Conservation (phyloP, 2,329 filamentous ascomycete species). For the Teratosphaeria epicoccoides region DNA sequence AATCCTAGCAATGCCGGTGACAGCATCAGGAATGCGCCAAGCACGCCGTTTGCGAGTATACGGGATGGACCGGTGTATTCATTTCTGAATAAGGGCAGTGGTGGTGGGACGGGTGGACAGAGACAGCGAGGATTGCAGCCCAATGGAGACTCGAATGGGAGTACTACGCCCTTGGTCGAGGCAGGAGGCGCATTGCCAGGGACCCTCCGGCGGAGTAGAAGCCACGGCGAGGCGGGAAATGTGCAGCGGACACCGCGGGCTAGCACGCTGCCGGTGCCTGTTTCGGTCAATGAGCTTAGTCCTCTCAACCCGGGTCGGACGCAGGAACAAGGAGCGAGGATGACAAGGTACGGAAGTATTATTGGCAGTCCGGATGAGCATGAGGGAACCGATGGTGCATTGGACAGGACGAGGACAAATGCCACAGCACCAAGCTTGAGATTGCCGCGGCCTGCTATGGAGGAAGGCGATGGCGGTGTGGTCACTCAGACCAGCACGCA, state of each 20-base stretch:
- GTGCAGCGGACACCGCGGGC: not conserved
- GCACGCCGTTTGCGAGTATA: conserved; percentile 18
- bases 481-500: not conserved
- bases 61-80: conserved; percentile 31
- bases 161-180: conserved; percentile 2
- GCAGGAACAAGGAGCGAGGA: conserved; percentile 9
- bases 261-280: not conserved
- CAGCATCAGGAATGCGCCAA: conserved; percentile 14
- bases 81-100: conserved; percentile 25
- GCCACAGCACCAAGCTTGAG: conserved; percentile 41
- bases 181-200: not conserved
- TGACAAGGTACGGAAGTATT: conserved; percentile 54
- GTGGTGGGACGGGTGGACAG: not conserved
- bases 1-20: conserved; percentile 36
- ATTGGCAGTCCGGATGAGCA: conserved; percentile 41
- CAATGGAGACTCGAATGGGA: conserved; percentile 9
- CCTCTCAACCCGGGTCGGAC: conserved; percentile 12
- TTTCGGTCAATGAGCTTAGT: conserved; percentile 19
- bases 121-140: not conserved
- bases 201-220: not conserved
- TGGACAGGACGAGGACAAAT: conserved; percentile 2
- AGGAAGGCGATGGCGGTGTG: conserved; percentile 23
- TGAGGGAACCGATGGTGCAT: conserved; percentile 2
- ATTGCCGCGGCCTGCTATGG: conserved; percentile 52
- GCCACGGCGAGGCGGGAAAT: not conserved